Percentiles rank a stretch among this genome's conserved stretches.
phyloP scores from a whole-genome alignment of 108 stramenopile genomes.

The Parietichytrium sp. region DNA sequence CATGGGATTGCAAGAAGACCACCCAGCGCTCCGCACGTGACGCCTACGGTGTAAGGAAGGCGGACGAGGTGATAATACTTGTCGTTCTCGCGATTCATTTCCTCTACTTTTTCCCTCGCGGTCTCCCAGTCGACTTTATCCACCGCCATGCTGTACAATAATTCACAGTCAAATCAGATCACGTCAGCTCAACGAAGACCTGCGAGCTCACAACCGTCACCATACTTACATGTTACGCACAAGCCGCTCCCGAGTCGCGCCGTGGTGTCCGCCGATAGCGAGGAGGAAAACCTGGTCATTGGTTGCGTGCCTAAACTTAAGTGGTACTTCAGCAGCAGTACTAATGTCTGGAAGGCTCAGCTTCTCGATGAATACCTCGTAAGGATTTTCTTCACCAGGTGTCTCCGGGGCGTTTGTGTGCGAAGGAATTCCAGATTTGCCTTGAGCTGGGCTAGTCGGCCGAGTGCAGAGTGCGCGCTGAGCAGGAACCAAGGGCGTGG shows the following conservation, averaged over 20 bases:
- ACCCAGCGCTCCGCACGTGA: not conserved
- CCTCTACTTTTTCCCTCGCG: not conserved
- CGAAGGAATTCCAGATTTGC: no score
- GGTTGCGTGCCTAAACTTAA: not conserved
- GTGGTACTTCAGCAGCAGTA: not conserved
- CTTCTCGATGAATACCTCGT: no score
- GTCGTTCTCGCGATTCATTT: not conserved
- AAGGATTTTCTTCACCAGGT: no score
- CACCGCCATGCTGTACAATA: slow-evolving; percentile 38
- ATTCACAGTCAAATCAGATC: no score
- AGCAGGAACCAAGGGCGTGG: no score
- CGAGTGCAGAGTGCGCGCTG: no score
- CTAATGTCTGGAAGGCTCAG: no score
- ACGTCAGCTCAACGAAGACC: no score
- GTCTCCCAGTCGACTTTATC: not conserved
- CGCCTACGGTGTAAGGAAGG: not conserved
- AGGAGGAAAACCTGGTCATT: not conserved
- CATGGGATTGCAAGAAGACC: not conserved
- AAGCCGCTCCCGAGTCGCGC: slow-evolving; percentile 22
- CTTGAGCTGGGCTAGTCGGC: no score
- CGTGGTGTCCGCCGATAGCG: not conserved
- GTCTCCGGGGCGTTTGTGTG: no score
- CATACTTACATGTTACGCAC: slow-evolving; percentile 33
- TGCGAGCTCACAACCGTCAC: no score
- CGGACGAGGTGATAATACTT: not conserved